A percentile compares a stretch with the other conserved stretches of the same genome.
Evolutionary conservation across 2,329 filamentous ascomycete genomes (phyloP).

Genomic region (Cytospora piceae): DNA sequence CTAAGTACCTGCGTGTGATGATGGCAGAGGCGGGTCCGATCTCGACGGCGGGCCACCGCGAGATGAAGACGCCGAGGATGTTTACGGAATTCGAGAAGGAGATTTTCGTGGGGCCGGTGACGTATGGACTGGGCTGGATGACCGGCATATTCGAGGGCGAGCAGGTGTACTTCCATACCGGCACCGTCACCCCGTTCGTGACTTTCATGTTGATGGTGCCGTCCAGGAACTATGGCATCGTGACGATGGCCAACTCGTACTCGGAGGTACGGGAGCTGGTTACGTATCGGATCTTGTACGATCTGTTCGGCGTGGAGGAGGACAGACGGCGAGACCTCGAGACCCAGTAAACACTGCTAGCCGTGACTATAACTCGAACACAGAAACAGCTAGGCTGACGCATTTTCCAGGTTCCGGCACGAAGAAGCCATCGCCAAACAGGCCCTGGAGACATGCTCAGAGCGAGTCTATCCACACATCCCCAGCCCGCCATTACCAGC

Average conservation of each 20-base stretch:
- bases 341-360: slow-evolving; percentile 15
- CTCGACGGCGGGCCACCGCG: slow-evolving; percentile 35
- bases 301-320: slow-evolving; percentile 30
- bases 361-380: no score
- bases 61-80: slow-evolving; percentile 34
- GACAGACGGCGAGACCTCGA: slow-evolving; percentile 28
- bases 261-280: slow-evolving; percentile 25
- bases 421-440: slow-evolving; percentile 2
- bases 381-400: not conserved
- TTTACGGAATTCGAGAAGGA: slow-evolving; percentile 14
- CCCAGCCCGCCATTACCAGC: slow-evolving; percentile 27
- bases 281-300: slow-evolving; percentile 30
- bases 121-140: slow-evolving; percentile 30
- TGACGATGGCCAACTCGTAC: slow-evolving; percentile 27
- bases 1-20: slow-evolving; percentile 41
- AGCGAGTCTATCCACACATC: slow-evolving; percentile 29
- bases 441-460: slow-evolving; percentile 21
- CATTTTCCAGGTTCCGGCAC: slow-evolving; percentile 6
- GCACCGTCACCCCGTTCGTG: slow-evolving; percentile 20
- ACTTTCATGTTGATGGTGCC: slow-evolving; percentile 32
- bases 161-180: slow-evolving; percentile 30
- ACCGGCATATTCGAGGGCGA: slow-evolving; percentile 29
- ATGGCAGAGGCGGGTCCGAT: slow-evolving; percentile 37
- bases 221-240: slow-evolving; percentile 27
- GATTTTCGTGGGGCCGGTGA: slow-evolving; percentile 18